Base-by-base conservation (phyloP, 2,329 filamentous ascomycete genomes). In the Trichoderma atroviride region DNA sequence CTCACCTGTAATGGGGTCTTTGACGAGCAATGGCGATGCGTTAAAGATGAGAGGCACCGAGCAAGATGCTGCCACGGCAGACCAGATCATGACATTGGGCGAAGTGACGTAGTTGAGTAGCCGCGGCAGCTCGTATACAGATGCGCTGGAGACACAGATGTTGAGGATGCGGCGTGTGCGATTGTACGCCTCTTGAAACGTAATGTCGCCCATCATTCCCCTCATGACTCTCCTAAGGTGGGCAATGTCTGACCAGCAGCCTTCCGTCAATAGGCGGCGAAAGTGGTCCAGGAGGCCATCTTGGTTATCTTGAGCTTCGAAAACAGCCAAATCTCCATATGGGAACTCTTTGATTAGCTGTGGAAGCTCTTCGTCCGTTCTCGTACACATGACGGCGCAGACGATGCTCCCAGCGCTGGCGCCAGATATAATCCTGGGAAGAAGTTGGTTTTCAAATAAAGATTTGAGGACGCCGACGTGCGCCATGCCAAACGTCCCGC, bases 1-100 rank as follows among this genome's bases (percentile, higher is more conserved):
- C 72, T 91, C 86, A 27, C 92, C 92, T 0, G 94, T 97, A 53
- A 87, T 81, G 0, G 92, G 92, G 74, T 97, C 92, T 76, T 97
- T 97, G 70, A 94, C 91, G 52, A 95, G 87, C 13, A 98, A 81
- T 0, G 90, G 89, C 1, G 90, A 91, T 2, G 93, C 88, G 29
- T 90, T 91, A 78, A 97, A 98, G 24, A 97, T 86, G 14, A 96
- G 83, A 0, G 95, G 95, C 0, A 97, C 92, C 0, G 95, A 97
- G 78, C 95, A 98, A 0, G 95, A 97, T 0, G 95, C 93, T n/a
- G 93, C 93, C 75, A 97, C 94, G 40, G 95, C 95, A 19, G 94
- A 97, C 93, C 94, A 97, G 68, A 98, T 94, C 81, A 97, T 88
- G 65, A 98, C 94, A 76, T 97, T 96, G 0, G 95, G 94, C 0